Evolutionary conservation across 768 basidiomycete genomes (phyloP).

Genomic region (Russula griseocarnosa): DNA sequence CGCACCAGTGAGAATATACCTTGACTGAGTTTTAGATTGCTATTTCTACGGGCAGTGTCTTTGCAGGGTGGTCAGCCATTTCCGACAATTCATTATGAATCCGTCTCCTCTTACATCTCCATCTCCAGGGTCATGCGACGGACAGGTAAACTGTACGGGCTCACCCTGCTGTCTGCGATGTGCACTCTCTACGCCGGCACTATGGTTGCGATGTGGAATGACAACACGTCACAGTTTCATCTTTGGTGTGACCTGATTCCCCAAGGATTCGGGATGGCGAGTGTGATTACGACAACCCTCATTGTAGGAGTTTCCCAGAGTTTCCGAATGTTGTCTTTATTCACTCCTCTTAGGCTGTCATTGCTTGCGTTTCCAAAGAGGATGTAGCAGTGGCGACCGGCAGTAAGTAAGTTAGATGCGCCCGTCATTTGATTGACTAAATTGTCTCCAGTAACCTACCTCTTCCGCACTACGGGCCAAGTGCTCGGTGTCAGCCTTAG

Average conservation of each 20-base stretch:
- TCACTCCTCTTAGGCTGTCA: slow-evolving; percentile 64
- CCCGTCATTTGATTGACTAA: not conserved
- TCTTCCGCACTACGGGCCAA: slow-evolving; percentile 92
- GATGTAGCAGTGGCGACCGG: slow-evolving; percentile 89
- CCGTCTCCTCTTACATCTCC: slow-evolving; percentile 9
- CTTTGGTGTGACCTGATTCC: slow-evolving; percentile 77
- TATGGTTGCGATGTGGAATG: slow-evolving; percentile 64
- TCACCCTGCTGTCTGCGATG: slow-evolving; percentile 64
- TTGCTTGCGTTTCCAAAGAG: slow-evolving; percentile 71
- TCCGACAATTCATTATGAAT: not conserved
- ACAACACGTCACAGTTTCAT: slow-evolving; percentile 54
- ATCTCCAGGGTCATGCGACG: slow-evolving; percentile 69
- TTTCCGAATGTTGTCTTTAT: slow-evolving; percentile 10
- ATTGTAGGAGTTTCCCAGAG: slow-evolving; percentile 51
- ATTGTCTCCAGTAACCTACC: slow-evolving; percentile 70
- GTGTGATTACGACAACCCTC: slow-evolving; percentile 79
- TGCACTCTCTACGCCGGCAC: slow-evolving; percentile 56
- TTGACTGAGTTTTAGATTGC: slow-evolving; percentile 49
- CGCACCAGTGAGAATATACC: slow-evolving; percentile 27
- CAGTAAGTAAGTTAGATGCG: slow-evolving; percentile 59
- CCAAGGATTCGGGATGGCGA: slow-evolving; percentile 80
- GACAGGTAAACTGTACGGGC: slow-evolving; percentile 79
- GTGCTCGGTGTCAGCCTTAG: slow-evolving; percentile 90
- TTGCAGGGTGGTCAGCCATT: slow-evolving; percentile 72
- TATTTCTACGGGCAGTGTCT: slow-evolving; percentile 78